Evolutionary conservation across 805 yeast genomes (phyloP).

Genomic region (Hanseniaspora pseudoguilliermondii): DNA sequence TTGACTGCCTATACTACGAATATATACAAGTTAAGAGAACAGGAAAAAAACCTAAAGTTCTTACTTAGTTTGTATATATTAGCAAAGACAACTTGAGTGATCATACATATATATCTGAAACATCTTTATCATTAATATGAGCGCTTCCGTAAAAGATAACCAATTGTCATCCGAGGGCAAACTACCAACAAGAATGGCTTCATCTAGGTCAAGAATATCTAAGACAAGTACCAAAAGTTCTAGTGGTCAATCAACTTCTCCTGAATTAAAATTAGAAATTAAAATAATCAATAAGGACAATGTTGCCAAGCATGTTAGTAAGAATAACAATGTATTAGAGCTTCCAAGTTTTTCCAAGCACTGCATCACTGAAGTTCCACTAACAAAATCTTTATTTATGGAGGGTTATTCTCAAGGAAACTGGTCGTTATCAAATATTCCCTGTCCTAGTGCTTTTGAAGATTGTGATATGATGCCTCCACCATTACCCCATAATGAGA

Average conservation of each 20-base stretch:
- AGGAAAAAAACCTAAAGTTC: not conserved
- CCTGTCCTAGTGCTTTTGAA: slow-evolving; percentile 43
- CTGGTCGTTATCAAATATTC: slow-evolving; percentile 42
- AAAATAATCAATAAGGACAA: not conserved
- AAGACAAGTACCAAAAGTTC: not conserved
- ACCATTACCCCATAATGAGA: slow-evolving; percentile 46
- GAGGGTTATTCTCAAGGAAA: slow-evolving; percentile 46
- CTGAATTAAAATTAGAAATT: not conserved
- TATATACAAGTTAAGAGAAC: too few species aligned
- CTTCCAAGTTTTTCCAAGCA: not conserved
- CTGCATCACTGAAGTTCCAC: slow-evolving; percentile 24
- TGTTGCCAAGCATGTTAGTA: not conserved
- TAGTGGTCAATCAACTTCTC: not conserved
- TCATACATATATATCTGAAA: not conserved
- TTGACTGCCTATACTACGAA: not conserved
- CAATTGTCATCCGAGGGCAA: not conserved
- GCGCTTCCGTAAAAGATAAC: not conserved
- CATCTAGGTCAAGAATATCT: not conserved
- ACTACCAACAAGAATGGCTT: not conserved
- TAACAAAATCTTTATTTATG: slow-evolving; percentile 41
- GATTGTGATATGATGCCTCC: slow-evolving; percentile 41
- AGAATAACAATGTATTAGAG: not conserved
- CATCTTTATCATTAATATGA: not conserved
- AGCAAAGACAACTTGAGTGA: too few species aligned
- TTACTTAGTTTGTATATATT: too few species aligned